Evolutionary conservation across 1,284 basidiomycete species (phyloP).

Genomic region (Amylostereum areolatum): DNA sequence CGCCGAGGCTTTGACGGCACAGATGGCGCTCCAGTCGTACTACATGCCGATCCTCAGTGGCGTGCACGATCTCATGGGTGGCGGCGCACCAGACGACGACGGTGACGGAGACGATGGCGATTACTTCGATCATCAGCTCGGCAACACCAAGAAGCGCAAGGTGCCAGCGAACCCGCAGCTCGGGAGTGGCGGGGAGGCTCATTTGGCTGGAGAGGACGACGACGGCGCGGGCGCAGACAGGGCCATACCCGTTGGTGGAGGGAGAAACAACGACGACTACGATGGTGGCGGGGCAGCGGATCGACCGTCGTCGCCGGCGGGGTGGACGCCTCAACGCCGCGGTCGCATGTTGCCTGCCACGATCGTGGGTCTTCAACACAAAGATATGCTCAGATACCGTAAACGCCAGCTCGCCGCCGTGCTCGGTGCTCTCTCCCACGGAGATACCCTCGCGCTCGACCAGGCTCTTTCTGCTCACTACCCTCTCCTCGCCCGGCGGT

Average conservation of each 20-base stretch:
- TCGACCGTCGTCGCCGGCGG: constrained; percentile 3
- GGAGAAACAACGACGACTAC: constrained; percentile 16
- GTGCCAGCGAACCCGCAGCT: constrained; percentile 53
- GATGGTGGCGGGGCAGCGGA: constrained; percentile 4
- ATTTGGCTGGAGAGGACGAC: constrained; percentile 33
- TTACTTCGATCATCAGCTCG: constrained; percentile 64
- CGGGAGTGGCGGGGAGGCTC: constrained; percentile 29
- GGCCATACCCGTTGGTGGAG: constrained; percentile 20
- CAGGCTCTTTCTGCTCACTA: constrained; percentile 64
- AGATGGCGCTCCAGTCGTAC: constrained; percentile 54
- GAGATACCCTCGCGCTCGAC: constrained; percentile 65
- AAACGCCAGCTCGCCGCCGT: constrained; percentile 65
- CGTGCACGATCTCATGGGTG: constrained; percentile 36
- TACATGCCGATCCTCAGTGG: constrained; percentile 51
- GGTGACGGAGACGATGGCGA: constrained; percentile 52
- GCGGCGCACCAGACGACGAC: constrained; percentile 18
- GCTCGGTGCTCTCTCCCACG: constrained; percentile 55
- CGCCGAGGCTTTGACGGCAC: constrained; percentile 43
- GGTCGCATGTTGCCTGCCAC: constrained; percentile 54
- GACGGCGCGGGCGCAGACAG: constrained; percentile 25
- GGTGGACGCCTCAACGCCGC: constrained; percentile 24
- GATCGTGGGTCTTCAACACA: constrained; percentile 64
- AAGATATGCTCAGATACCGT: constrained; percentile 61
- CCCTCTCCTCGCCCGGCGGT: constrained; percentile 30
- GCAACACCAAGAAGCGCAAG: constrained; percentile 83